Evolutionary conservation across 2,329 filamentous ascomycete species (phyloP).

Genomic region (Apiospora rasikravindrae): DNA sequence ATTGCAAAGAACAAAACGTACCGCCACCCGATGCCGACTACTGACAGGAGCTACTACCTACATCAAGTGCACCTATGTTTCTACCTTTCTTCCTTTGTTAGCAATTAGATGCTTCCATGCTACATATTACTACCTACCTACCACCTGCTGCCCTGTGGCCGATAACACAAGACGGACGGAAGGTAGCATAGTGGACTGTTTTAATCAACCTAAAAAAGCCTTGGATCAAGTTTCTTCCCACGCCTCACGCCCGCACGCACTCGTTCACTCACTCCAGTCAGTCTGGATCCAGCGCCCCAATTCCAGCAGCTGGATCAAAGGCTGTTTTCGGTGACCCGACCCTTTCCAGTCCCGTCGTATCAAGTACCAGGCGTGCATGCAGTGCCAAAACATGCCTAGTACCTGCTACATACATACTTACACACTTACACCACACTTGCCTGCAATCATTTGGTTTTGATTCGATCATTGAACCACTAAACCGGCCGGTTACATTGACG

Average conservation of each 20-base stretch:
- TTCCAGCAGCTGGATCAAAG: conserved; percentile 17
- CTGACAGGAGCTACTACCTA: no score
- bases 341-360: background rate
- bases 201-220: conserved; percentile 4
- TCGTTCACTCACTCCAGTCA: background rate
- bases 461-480: conserved; percentile 13
- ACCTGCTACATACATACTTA: conserved; percentile 1
- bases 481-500: conserved; percentile 5
- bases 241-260: conserved; percentile 3
- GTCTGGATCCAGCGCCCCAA: conserved; percentile 15
- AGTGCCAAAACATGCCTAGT: background rate
- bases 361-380: background rate
- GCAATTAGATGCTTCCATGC: background rate
- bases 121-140: background rate
- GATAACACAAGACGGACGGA: background rate
- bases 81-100: background rate
- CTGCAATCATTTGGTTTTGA: conserved; percentile 5
- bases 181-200: background rate
- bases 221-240: conserved; percentile 1
- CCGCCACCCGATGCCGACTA: background rate
- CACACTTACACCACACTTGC: conserved; percentile 8
- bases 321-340: conserved; percentile 15
- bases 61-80: background rate
- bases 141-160: background rate
- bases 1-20: background rate